phyloP scores from a whole-genome alignment of 441 rosid genomes.

The Euphorbia celastroides region DNA sequence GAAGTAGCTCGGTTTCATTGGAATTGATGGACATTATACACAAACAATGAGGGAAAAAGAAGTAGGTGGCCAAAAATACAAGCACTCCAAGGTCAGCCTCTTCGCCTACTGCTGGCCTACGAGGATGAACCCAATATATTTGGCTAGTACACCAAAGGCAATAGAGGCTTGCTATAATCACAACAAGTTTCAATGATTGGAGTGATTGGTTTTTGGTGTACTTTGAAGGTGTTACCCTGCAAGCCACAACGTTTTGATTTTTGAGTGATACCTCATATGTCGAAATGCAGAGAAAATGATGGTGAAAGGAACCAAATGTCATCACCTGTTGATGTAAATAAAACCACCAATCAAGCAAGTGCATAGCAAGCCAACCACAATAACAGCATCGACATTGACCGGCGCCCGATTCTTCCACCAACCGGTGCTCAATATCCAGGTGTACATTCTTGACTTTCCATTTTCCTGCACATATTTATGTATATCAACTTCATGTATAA shows the following conservation, averaged over 20 bases:
- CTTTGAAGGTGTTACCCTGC: conserved; percentile 35
- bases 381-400: conserved; percentile 54
- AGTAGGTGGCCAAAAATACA: conserved; percentile 37
- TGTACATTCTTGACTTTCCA: conserved; percentile 49
- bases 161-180: conserved; percentile 37
- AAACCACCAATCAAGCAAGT: conserved; percentile 46
- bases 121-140: conserved; percentile 49
- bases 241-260: conserved; percentile 4
- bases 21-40: conserved; percentile 44
- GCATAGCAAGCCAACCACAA: conserved; percentile 52
- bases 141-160: conserved; percentile 62
- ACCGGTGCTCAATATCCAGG: conserved; percentile 67
- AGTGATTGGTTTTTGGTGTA: conserved; percentile 25
- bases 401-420: conserved; percentile 68
- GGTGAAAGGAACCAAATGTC: neutral
- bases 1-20: conserved; percentile 28
- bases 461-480: conserved; percentile 38
- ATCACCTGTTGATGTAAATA: conserved; percentile 51
- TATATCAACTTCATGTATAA: neutral
- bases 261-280: neutral
- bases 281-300: neutral
- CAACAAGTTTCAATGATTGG: conserved; percentile 33
- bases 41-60: conserved; percentile 48
- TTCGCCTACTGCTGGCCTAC: conserved; percentile 61
- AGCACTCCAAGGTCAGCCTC: conserved; percentile 71